Percentiles rank a stretch among this genome's conserved stretches.
Conservation (phyloP, 106 monocot species). For the Chionographis japonica region DNA sequence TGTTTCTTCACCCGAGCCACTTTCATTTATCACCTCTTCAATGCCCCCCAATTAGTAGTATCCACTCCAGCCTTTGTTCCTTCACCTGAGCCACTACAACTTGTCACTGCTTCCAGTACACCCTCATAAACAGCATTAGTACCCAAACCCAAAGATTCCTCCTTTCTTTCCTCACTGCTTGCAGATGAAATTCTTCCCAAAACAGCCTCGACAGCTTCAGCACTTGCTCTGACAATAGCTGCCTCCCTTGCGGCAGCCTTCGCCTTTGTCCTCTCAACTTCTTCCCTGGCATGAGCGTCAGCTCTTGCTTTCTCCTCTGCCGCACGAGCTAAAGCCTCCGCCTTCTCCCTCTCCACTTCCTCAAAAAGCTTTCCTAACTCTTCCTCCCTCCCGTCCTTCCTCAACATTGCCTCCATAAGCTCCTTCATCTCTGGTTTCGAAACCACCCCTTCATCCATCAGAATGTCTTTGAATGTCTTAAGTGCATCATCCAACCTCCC, state of each 20-base stretch:
- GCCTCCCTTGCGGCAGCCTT: conserved; percentile 70
- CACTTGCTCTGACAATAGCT: conserved; percentile 62
- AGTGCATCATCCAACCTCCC: conserved; percentile 65
- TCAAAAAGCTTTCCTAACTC: conserved; percentile 59
- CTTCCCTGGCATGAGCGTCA: conserved; percentile 70
- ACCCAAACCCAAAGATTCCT: not conserved
- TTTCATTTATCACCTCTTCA: not conserved
- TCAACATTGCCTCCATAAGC: conserved; percentile 45
- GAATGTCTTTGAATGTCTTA: conserved; percentile 43
- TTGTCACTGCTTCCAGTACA: not conserved
- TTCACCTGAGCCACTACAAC: conserved; percentile 4
- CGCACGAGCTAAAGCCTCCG: conserved; percentile 63
- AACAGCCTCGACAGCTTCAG: conserved; percentile 71
- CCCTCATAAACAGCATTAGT: conserved; percentile 5
- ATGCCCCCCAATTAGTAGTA: not conserved
- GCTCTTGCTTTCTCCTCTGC: conserved; percentile 82
- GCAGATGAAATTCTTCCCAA: conserved; percentile 34
- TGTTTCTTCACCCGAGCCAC: not conserved
- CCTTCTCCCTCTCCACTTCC: conserved; percentile 84
- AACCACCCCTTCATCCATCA: conserved; percentile 68
- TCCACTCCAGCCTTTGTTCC: conserved; percentile 6
- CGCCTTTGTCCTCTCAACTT: conserved; percentile 79
- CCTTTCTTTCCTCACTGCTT: conserved; percentile 26
- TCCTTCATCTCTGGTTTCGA: conserved; percentile 65
- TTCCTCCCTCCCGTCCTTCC: conserved; percentile 60